Percentiles rank a stretch among this genome's conserved stretches.
Conservation (phyloP, 2,329 filamentous ascomycete species). For the Penicillium sp. region DNA sequence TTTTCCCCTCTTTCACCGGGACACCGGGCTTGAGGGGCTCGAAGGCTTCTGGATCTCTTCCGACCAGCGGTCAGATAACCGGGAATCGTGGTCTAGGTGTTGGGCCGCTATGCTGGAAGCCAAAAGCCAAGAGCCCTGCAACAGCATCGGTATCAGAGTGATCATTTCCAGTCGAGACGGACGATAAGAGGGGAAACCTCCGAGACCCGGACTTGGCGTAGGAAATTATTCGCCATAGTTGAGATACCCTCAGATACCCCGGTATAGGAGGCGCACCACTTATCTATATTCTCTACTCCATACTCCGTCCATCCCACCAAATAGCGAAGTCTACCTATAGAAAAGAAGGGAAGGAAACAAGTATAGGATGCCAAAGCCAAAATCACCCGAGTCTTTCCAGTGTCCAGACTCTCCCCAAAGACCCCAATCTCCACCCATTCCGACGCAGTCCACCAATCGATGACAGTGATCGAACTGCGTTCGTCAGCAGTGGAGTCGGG, state of each 20-base stretch:
- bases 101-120: constrained; percentile 11
- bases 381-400: background rate
- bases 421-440: constrained; percentile 11
- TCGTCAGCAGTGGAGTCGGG: constrained; percentile 24
- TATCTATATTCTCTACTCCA: background rate
- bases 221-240: background rate
- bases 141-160: background rate
- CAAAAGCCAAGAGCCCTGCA: background rate
- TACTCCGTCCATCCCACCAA: background rate
- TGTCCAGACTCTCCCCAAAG: background rate
- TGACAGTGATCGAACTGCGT: constrained; percentile 1
- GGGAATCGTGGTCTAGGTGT: constrained; percentile 4
- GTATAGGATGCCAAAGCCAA: background rate
- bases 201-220: background rate
- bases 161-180: background rate
- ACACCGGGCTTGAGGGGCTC: background rate
- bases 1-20: constrained; percentile 2
- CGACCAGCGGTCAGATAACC: constrained; percentile 12
- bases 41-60: constrained; percentile 1
- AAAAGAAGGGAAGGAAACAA: background rate
- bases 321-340: background rate
- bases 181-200: background rate
- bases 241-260: too few species aligned
- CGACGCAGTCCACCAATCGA: constrained; percentile 16
- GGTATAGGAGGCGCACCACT: background rate